Percentiles rank a stretch among this genome's conserved stretches.
Evolutionary conservation across 2,329 filamentous ascomycete genomes (phyloP).

Genomic region (Ustulina deusta): DNA sequence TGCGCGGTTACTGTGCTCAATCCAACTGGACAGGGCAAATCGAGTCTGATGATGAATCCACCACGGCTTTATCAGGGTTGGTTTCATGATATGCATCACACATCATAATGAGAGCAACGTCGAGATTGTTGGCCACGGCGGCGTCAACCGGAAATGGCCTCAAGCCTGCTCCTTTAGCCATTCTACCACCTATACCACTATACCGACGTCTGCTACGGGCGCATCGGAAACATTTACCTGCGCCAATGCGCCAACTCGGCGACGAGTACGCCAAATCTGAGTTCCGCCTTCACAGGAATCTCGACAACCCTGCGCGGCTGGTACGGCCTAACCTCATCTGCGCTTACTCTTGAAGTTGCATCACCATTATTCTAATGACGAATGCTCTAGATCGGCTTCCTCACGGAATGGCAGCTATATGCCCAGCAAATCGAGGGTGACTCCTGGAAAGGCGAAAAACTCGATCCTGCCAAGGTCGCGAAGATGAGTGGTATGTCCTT

Average conservation of each 20-base stretch:
- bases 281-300: constrained; percentile 83
- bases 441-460: constrained; percentile 82
- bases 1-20: constrained; percentile 15
- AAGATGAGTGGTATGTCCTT: constrained; percentile 87
- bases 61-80: constrained; percentile 14
- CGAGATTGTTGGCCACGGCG: constrained; percentile 46
- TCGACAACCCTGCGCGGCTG: constrained; percentile 93
- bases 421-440: constrained; percentile 93
- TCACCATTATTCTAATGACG: not conserved
- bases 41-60: constrained; percentile 8
- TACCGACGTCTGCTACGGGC: constrained; percentile 89
- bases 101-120: constrained; percentile 46
- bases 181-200: constrained; percentile 87
- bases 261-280: constrained; percentile 95
- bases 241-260: constrained; percentile 82
- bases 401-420: constrained; percentile 97
- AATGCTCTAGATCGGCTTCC: constrained; percentile 82
- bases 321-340: constrained; percentile 61
- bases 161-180: constrained; percentile 63
- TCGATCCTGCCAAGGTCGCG: constrained; percentile 85
- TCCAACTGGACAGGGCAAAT: not conserved
- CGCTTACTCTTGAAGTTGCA: not conserved
- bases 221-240: constrained; percentile 81
- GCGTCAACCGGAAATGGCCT: constrained; percentile 46
- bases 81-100: constrained; percentile 21